These are phyloP conservation scores for Penicillium soppii DNA, from an alignment of 495 filamentous ascomycete species.

Conservation along the genomic window DNA sequence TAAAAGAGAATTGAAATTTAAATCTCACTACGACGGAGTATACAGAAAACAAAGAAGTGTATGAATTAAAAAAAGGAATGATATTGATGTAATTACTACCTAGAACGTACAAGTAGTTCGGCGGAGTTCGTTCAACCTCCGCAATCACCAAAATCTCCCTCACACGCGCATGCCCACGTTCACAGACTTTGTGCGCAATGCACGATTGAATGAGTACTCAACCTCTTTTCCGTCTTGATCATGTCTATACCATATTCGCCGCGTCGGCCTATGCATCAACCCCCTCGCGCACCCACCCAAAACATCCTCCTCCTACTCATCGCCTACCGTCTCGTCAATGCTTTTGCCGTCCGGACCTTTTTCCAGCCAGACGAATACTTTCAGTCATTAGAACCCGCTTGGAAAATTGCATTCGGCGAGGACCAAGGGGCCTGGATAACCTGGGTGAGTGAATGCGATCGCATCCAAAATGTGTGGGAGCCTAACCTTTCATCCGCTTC, in stretches of 20 bases:
- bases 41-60: too few species aligned
- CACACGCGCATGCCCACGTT: background rate
- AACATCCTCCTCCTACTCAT: conserved; percentile 63
- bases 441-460: conserved; percentile 64
- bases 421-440: conserved; percentile 87
- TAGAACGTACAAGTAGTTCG: too few species aligned
- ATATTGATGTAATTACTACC: too few species aligned
- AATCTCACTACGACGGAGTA: too few species aligned
- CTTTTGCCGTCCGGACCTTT: conserved; percentile 83
- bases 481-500: conserved; percentile 4
- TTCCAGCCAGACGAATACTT: conserved; percentile 99
- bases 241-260: conserved; percentile 16
- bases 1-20: too few species aligned
- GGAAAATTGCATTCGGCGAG: conserved; percentile 80
- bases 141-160: too few species aligned
- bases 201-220: background rate
- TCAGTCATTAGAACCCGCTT: conserved; percentile 93
- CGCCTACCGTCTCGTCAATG: conserved; percentile 78
- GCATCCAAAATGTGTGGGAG: background rate
- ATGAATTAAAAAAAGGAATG: too few species aligned
- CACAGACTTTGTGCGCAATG: conserved; percentile 2
- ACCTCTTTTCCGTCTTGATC: background rate
- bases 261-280: conserved; percentile 25
- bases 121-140: too few species aligned
- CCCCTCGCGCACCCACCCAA: conserved; percentile 7